Base-by-base conservation (phyloP, 805 yeast species). In the Wickerhamiella sorbophila region DNA sequence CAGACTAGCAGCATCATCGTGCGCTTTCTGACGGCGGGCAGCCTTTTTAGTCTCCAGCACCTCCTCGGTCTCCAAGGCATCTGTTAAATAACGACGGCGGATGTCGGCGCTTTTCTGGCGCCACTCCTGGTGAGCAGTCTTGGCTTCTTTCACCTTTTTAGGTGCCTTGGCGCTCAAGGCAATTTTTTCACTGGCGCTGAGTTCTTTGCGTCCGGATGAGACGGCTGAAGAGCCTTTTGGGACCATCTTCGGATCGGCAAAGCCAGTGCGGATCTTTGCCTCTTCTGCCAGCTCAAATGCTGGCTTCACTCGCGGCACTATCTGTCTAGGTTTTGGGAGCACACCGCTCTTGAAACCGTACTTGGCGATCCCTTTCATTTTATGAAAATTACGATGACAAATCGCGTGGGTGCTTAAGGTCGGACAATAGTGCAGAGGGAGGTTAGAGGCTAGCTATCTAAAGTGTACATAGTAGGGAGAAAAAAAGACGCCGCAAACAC, bases 291-390 rank as follows among this genome's bases (percentile, higher is more conserved):
- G 37, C 39, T 57, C 61, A 47, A 49, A 50, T 4, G 50, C 38
- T 2, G 63, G 52, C 42, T 45, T 46, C 33, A 68, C 61, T 4
- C 86, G 83, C 42, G 73, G 72, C 52, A 87, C 74, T 24, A 84
- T 75, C 32, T 77, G 74, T 53, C 94, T 77, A 8, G 83, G 77
- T 42, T 64, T 67, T 38, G 96, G 96, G 49, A 87, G 68, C 39
- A 83, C 67, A 57, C 96, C 96, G 38, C 88, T 78, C 60, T 80
- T 79, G 46, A 65, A 64, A 3, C 73, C 74, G 43, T 62, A 63
- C 49, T 64, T 69, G 4, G 67, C 65, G 24, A 63, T 58, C 34
- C 68, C 66, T 52, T 67, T 70, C 45, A 70, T 33, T 36, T 45
- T 38, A n/a, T n/a, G 29, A 24, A 24, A 24, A 24, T 6, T 26